These are phyloP conservation scores for Kitagawia praeruptora DNA, from an alignment of 129 eudicot species.

Conservation along the genomic window DNA sequence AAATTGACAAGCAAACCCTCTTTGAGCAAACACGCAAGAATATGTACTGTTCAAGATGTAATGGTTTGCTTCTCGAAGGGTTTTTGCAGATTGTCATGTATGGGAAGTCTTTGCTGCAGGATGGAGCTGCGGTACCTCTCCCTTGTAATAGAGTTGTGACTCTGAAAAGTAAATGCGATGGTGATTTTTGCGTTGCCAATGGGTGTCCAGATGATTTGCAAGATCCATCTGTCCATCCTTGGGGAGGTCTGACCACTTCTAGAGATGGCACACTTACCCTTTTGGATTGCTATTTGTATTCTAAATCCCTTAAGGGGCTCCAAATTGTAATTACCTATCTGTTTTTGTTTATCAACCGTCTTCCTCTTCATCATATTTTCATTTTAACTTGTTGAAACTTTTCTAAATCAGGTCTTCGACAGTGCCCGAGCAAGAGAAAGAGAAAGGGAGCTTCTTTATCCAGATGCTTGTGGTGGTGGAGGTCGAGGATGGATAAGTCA, in stretches of 20 bases:
- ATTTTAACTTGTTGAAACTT: conserved; percentile 15
- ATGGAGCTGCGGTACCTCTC: conserved; percentile 43
- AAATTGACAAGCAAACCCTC: conserved; percentile 78
- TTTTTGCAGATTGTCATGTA: conserved; percentile 88
- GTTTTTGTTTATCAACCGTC: conserved; percentile 3
- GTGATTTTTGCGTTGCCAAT: conserved; percentile 24
- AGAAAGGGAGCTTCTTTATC: conserved; percentile 83
- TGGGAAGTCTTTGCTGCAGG: conserved; percentile 89
- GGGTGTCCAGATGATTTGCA: conserved; percentile 59
- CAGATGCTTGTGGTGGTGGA: conserved; percentile 99
- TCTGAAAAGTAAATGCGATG: conserved; percentile 33
- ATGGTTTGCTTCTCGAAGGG: conserved; percentile 90
- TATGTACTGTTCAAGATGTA: conserved; percentile 97
- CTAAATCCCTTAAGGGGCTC: conserved; percentile 83
- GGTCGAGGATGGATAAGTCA: conserved; percentile 98
- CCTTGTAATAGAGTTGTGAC: conserved; percentile 29
- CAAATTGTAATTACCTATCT: conserved; percentile 54
- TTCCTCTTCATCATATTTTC: background rate
- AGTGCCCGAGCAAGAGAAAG: conserved; percentile 93
- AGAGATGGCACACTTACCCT: conserved; percentile 86
- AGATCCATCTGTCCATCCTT: conserved; percentile 97
- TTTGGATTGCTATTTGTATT: conserved; percentile 71
- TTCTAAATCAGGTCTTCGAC: conserved; percentile 69
- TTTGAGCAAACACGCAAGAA: conserved; percentile 94
- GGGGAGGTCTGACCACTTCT: conserved; percentile 92